phyloP scores from a whole-genome alignment of 192 early-diverging fungal genomes.

The Coemansia sp. region DNA sequence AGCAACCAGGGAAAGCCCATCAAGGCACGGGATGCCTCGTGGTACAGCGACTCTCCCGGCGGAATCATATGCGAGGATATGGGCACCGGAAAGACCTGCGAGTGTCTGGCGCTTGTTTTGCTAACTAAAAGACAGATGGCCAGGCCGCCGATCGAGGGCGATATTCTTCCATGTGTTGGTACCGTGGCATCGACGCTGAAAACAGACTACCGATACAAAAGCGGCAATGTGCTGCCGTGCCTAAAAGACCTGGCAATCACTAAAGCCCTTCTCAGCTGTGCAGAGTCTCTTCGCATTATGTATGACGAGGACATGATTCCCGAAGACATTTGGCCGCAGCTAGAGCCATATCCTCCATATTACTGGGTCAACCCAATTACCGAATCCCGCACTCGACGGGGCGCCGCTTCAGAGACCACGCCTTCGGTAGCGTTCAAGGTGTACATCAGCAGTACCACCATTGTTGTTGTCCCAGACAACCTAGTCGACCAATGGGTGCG shows the following conservation, averaged over 20 bases:
- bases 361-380: conserved; percentile 53
- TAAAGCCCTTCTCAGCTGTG: conserved; percentile 48
- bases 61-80: conserved; percentile 88
- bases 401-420: conserved; percentile 5
- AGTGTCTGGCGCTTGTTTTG: conserved; percentile 66
- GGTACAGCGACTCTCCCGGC: conserved; percentile 51
- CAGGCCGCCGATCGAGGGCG: conserved; percentile 35
- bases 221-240: conserved; percentile 10
- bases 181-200: conserved; percentile 31
- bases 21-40: conserved; percentile 29
- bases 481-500: conserved; percentile 72
- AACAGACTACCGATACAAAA: conserved; percentile 15
- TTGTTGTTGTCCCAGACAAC: conserved; percentile 78
- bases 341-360: conserved; percentile 59
- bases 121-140: conserved; percentile 62
- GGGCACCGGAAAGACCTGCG: conserved; percentile 84
- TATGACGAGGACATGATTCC: conserved; percentile 53
- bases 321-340: conserved; percentile 22
- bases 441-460: conserved; percentile 63
- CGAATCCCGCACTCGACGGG: conserved; percentile 21
- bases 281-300: conserved; percentile 49
- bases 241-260: conserved; percentile 54
- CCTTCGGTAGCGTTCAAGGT: conserved; percentile 47
- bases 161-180: conserved; percentile 39
- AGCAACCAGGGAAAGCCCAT: conserved; percentile 33